Base-by-base conservation (phyloP, 192 early-diverging fungal species). In the Entomortierella beljakovae region DNA sequence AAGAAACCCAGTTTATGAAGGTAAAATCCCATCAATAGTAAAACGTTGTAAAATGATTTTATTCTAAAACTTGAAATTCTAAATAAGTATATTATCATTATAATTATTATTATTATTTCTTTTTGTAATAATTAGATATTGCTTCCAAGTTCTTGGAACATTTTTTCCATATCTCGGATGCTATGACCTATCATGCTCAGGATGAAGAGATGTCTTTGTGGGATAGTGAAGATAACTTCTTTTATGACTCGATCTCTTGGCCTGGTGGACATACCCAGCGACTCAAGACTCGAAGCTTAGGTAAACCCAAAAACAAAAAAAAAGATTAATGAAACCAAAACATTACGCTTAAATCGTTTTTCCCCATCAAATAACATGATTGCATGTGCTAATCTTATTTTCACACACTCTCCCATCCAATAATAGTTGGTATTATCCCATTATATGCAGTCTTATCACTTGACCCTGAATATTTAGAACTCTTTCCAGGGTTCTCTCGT, bases 91-190 rank as follows among this genome's bases (percentile, higher is more conserved):
- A 48, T 61, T 46, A 46, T 20, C 43, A 5, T 46, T 46, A 2
- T n/a, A n/a, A n/a, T 4, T 46, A 2, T 46, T 46, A 20, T 46
- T 46, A 20, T 46, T 2, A 20, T 16, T 46, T 46, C 15, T 3
- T 46, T 46, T 11, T 3, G 20, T 46, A 20, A 4, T 3, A 20
- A 20, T 11, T 15, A 74, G 85, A 86, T 48, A 87, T 88, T 42
- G 86, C 86, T 18, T 84, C 84, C 23, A 86, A 86, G 63, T 88
- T 86, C 73, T 66, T 88, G 46, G 84, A 88, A 58, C 86, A 88
- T 73, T 88, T 87, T 68, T 81, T 88, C 58, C 83, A 87, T 68
- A 87, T 88, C 46, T 85, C 86, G 33, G 85, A 88, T 49, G 86
- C 86, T 2, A 80, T 88, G 63, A 84, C 86, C 2, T 88, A 82